These are phyloP conservation scores for Psilocybe cyanescens DNA, from an alignment of 768 basidiomycete genomes.

Conservation along the genomic window DNA sequence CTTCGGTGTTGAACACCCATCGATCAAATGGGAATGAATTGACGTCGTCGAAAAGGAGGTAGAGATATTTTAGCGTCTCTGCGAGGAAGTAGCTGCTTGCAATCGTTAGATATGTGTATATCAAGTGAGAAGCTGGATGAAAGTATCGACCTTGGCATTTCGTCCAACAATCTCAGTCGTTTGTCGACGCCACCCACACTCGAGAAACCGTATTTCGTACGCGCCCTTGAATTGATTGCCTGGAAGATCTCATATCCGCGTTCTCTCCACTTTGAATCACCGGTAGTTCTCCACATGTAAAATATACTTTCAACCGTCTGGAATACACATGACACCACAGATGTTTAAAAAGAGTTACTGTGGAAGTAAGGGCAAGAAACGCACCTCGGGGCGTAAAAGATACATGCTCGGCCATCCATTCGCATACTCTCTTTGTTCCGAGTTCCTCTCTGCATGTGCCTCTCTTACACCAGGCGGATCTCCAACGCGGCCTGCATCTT, in stretches of 20 bases:
- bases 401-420: constrained; percentile 38
- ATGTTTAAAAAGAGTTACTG: no score
- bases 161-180: constrained; percentile 43
- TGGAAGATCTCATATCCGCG: constrained; percentile 72
- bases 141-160: constrained; percentile 67
- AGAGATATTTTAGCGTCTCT: constrained; percentile 65
- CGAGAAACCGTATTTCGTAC: constrained; percentile 62
- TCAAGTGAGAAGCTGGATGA: not conserved
- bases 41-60: constrained; percentile 61
- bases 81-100: constrained; percentile 44
- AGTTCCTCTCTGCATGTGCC: constrained; percentile 24
- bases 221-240: constrained; percentile 59
- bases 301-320: constrained; percentile 78
- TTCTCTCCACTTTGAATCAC: constrained; percentile 69
- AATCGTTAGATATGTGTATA: not conserved
- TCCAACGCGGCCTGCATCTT: constrained; percentile 39
- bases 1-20: constrained; percentile 72
- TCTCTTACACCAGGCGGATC: constrained; percentile 52
- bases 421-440: constrained; percentile 53
- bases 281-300: constrained; percentile 71
- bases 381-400: constrained; percentile 70
- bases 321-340: not conserved
- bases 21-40: constrained; percentile 53
- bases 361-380: constrained; percentile 15
- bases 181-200: constrained; percentile 50